Evolutionary conservation across 257 asterid species (phyloP).

Genomic region (Osmanthus fragrans): DNA sequence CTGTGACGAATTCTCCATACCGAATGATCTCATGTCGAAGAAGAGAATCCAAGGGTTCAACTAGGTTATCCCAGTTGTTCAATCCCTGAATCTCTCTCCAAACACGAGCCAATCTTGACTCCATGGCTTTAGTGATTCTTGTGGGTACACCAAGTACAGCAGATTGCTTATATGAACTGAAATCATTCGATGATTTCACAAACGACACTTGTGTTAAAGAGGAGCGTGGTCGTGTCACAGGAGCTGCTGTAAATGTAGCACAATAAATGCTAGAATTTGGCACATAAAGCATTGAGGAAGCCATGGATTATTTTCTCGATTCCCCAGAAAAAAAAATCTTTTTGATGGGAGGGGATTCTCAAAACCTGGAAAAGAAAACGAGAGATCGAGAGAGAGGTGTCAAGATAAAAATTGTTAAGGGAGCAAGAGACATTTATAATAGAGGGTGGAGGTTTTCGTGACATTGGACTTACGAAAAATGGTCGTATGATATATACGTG

Average conservation of each 20-base stretch:
- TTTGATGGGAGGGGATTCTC: too few species aligned
- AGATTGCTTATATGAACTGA: not conserved
- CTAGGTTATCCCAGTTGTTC: conserved; percentile 56
- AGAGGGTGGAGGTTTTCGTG: not conserved
- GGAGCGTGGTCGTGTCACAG: conserved; percentile 7
- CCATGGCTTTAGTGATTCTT: not conserved
- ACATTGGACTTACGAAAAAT: not conserved
- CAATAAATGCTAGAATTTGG: conserved; percentile 22
- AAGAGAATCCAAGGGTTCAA: conserved; percentile 55
- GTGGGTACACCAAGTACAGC: not conserved
- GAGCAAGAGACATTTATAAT: not conserved
- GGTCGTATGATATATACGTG: not conserved
- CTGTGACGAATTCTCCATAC: conserved; percentile 60
- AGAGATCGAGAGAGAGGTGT: not conserved
- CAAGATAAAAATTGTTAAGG: conserved; percentile 18
- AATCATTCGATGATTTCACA: conserved; percentile 21
- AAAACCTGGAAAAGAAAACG: not conserved
- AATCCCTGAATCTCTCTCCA: conserved; percentile 66
- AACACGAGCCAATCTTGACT: conserved; percentile 28
- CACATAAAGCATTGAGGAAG: conserved; percentile 21
- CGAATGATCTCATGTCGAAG: conserved; percentile 56
- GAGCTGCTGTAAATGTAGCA: conserved; percentile 14
- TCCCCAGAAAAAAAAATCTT: not conserved
- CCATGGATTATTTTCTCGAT: conserved; percentile 20
- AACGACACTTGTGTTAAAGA: not conserved